phyloP scores from a whole-genome alignment of 169 alveolate species.

The Theileria annulata region DNA sequence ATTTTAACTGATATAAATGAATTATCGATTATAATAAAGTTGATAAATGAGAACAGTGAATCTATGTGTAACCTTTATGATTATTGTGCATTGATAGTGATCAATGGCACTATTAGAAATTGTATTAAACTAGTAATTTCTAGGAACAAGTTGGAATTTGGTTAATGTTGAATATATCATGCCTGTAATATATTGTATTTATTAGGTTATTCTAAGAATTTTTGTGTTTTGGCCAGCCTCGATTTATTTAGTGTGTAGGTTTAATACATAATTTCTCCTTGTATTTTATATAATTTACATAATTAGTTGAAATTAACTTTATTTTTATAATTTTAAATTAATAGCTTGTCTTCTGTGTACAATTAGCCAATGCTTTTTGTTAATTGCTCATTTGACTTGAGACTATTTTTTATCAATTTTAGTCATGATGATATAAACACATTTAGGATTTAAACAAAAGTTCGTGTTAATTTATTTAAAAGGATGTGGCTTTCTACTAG shows the following conservation, averaged over 20 bases:
- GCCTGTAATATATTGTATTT: background rate
- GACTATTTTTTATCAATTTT: background rate
- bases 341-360: background rate
- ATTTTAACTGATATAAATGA: background rate
- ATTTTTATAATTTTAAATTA: too few species aligned
- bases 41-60: slow-evolving; percentile 21
- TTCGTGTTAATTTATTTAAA: background rate
- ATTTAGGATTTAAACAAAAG: slow-evolving; percentile 5
- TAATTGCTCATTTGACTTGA: background rate
- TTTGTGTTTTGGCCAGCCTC: background rate
- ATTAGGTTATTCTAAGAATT: background rate
- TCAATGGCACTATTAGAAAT: slow-evolving; percentile 20
- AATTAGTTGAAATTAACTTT: background rate
- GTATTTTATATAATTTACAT: background rate
- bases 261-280: slow-evolving; percentile 5
- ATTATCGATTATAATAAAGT: background rate
- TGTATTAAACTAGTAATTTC: background rate
- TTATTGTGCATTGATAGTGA: slow-evolving; percentile 52
- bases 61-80: slow-evolving; percentile 34
- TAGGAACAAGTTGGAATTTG: background rate
- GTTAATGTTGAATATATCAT: slow-evolving; percentile 1
- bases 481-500: slow-evolving; percentile 87
- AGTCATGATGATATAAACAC: background rate
- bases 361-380: background rate
- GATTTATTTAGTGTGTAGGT: slow-evolving; percentile 20